Evolutionary conservation across 2,329 filamentous ascomycete genomes (phyloP).

Genomic region (Paraconiothyrium brasiliense): DNA sequence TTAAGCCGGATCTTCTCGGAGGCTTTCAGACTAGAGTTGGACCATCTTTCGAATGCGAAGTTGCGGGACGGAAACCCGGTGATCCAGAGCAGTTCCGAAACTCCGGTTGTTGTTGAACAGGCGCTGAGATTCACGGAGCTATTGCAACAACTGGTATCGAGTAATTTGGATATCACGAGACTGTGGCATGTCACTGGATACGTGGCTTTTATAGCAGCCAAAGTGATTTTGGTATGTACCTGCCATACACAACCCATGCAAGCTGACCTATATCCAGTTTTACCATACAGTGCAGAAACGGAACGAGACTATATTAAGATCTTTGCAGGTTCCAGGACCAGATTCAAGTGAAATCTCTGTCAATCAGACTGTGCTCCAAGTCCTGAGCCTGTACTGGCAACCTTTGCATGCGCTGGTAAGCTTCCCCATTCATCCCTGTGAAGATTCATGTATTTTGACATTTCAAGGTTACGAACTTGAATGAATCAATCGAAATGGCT

Average conservation of each 20-base stretch:
- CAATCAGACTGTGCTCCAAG: not conserved
- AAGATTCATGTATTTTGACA: not conserved
- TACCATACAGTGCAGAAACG: not conserved
- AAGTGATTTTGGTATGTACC: not conserved
- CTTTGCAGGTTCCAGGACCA: not conserved
- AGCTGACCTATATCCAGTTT: not conserved
- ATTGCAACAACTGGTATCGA: not conserved
- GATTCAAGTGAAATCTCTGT: not conserved
- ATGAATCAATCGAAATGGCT: not conserved
- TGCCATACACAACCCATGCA: no score
- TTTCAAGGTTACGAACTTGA: not conserved
- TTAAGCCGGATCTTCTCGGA: not conserved
- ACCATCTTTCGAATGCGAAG: not conserved
- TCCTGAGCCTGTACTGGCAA: constrained; percentile 5
- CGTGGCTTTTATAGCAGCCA: not conserved
- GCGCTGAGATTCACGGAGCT: not conserved
- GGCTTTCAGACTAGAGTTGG: not conserved
- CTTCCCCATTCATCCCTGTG: not conserved
- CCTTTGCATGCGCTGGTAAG: not conserved
- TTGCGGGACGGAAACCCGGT: not conserved
- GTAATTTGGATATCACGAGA: constrained; percentile 4
- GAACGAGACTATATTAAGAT: not conserved
- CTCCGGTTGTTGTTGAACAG: not conserved
- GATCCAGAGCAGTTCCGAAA: not conserved
- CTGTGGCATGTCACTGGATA: constrained; percentile 8